Evolutionary conservation across 768 basidiomycete genomes (phyloP).

Genomic region (Russula olivacea): DNA sequence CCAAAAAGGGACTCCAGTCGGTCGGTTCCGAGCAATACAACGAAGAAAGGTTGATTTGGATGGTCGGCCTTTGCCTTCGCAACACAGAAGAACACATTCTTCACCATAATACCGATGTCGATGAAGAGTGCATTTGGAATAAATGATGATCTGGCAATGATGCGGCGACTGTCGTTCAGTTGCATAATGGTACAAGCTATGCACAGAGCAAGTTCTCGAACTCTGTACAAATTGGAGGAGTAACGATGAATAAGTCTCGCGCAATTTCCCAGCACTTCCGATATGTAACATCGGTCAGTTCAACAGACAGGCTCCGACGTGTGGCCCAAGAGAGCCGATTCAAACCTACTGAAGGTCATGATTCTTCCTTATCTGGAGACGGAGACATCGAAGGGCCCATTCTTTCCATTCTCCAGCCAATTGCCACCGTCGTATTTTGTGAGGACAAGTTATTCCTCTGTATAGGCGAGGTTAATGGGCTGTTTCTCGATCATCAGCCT

Average conservation of each 20-base stretch:
- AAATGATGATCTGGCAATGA: slow-evolving; percentile 25
- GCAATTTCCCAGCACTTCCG: background rate
- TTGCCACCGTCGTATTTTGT: background rate
- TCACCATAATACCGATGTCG: slow-evolving; percentile 37
- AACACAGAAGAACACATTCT: background rate
- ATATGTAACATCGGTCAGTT: background rate
- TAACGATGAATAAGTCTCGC: background rate
- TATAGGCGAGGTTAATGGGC: background rate
- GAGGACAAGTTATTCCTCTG: background rate
- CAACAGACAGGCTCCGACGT: background rate
- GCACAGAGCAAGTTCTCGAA: background rate
- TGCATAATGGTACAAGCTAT: background rate
- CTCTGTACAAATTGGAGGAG: background rate
- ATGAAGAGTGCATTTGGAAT: slow-evolving; percentile 30
- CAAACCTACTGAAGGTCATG: background rate
- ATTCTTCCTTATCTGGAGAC: background rate
- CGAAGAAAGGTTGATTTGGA: slow-evolving; percentile 20
- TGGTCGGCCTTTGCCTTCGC: slow-evolving; percentile 24
- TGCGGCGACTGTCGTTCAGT: background rate
- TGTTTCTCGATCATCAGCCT: background rate
- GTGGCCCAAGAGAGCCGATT: background rate
- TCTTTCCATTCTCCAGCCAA: background rate
- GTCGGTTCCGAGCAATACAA: slow-evolving; percentile 28
- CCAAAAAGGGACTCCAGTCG: slow-evolving; percentile 23
- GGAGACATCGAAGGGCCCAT: background rate